Conservation (phyloP, 192 early-diverging fungal species). For the Rhizophlyctis rosea region DNA sequence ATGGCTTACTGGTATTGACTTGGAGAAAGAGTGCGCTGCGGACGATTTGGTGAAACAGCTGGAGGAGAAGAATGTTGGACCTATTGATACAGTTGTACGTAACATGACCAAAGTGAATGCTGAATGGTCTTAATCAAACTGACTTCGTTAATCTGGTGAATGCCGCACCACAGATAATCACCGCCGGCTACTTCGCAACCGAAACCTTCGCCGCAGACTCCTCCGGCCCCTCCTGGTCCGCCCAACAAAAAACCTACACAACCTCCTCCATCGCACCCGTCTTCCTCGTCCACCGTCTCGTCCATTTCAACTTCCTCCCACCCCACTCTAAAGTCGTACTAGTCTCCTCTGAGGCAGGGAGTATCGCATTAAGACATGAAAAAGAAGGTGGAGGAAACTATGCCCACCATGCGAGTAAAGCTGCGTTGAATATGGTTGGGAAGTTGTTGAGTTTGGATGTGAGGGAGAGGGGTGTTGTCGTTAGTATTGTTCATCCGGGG, state of each 20-base stretch:
- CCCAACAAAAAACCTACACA: neutral
- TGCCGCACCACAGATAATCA: neutral
- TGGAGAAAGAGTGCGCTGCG: too few species aligned
- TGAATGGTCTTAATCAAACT: too few species aligned
- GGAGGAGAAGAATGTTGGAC: too few species aligned
- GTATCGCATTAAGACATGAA: neutral
- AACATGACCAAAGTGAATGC: too few species aligned
- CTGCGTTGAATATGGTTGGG: conserved; percentile 7
- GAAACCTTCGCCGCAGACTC: neutral
- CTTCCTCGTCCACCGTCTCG: neutral
- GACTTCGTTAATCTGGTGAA: too few species aligned
- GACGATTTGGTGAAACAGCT: too few species aligned
- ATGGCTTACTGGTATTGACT: too few species aligned
- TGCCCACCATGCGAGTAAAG: conserved; percentile 1
- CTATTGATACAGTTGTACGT: too few species aligned
- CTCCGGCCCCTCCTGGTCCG: neutral
- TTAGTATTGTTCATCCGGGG: neutral
- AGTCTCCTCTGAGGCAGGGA: conserved; percentile 2
- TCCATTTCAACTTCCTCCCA: neutral
- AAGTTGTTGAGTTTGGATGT: neutral
- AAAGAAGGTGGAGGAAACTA: conserved; percentile 4
- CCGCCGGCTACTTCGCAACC: neutral
- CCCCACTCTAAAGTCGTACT: neutral
- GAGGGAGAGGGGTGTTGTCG: neutral
- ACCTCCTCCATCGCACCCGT: neutral